phyloP scores from a whole-genome alignment of 495 filamentous ascomycete genomes.

The Podospora didyma region DNA sequence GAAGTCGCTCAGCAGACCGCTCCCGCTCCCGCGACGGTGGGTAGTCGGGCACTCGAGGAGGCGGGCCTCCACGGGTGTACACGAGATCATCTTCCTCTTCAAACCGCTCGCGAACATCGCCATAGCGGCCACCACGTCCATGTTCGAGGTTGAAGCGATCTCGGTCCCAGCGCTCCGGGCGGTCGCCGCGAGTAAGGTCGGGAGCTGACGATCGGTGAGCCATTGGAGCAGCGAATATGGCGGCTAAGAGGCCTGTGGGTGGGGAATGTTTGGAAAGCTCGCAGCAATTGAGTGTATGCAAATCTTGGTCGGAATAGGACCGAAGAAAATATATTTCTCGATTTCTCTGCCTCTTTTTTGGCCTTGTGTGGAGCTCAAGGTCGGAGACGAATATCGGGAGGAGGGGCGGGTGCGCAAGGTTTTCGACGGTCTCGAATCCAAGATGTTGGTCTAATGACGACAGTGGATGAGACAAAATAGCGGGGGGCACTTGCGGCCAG shows the following conservation, averaged over 20 bases:
- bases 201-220: constrained; percentile 32
- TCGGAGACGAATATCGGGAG: neutral
- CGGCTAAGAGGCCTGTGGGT: neutral
- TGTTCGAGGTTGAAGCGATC: constrained; percentile 32
- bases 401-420: neutral
- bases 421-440: constrained; percentile 7
- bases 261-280: too few relatives aligned
- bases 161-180: constrained; percentile 40
- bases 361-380: neutral
- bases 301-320: neutral
- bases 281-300: neutral
- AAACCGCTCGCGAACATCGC: constrained; percentile 33
- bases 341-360: neutral
- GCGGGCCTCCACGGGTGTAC: constrained; percentile 16
- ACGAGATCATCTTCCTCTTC: constrained; percentile 26
- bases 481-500: neutral
- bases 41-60: constrained; percentile 2
- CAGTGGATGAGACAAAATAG: constrained; percentile 6
- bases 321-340: neutral
- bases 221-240: constrained; percentile 12
- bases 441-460: constrained; percentile 30
- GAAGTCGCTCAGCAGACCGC: constrained; percentile 26
- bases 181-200: constrained; percentile 29
- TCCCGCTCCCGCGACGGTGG: constrained; percentile 23
- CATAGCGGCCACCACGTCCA: constrained; percentile 26